A percentile compares a stretch with the other conserved stretches of the same genome.
Evolutionary conservation across 768 basidiomycete species (phyloP).

Genomic region (Exidia glandulosa): DNA sequence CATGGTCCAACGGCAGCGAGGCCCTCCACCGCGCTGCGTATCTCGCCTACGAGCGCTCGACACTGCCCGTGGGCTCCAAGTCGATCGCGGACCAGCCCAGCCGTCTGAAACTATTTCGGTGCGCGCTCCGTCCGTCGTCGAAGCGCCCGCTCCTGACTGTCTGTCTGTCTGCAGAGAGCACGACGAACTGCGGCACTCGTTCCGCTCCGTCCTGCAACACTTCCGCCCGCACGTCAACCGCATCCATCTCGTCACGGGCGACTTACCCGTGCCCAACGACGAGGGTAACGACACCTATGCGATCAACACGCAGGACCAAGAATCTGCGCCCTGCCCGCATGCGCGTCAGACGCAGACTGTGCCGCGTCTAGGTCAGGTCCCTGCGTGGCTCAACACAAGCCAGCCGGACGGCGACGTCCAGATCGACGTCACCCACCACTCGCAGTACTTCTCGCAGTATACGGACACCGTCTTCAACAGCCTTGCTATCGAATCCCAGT

Average conservation of each 20-base stretch:
- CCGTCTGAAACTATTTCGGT: neutral
- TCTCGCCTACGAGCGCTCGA: neutral
- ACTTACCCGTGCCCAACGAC: neutral
- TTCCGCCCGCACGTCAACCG: conserved; percentile 1
- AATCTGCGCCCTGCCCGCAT: neutral
- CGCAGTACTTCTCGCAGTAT: conserved; percentile 1
- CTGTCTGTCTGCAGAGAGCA: neutral
- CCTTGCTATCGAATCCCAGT: conserved; percentile 4
- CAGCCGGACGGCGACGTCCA: conserved; percentile 2
- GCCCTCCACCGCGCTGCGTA: neutral
- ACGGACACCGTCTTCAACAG: conserved; percentile 3
- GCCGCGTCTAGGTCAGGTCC: conserved; percentile 1
- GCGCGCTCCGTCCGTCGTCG: neutral
- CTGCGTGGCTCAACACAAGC: conserved; percentile 1
- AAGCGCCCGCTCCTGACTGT: neutral
- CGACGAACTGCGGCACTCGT: conserved; percentile 5
- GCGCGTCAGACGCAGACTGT: neutral
- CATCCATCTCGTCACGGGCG: neutral
- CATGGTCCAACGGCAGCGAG: neutral
- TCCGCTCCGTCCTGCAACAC: conserved; percentile 4
- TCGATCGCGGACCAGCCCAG: neutral
- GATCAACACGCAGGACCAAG: neutral
- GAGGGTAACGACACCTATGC: neutral
- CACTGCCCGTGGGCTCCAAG: neutral
- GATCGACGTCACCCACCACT: conserved; percentile 2